phyloP scores from a whole-genome alignment of 768 basidiomycete species.

The Tricholoma terreum region DNA sequence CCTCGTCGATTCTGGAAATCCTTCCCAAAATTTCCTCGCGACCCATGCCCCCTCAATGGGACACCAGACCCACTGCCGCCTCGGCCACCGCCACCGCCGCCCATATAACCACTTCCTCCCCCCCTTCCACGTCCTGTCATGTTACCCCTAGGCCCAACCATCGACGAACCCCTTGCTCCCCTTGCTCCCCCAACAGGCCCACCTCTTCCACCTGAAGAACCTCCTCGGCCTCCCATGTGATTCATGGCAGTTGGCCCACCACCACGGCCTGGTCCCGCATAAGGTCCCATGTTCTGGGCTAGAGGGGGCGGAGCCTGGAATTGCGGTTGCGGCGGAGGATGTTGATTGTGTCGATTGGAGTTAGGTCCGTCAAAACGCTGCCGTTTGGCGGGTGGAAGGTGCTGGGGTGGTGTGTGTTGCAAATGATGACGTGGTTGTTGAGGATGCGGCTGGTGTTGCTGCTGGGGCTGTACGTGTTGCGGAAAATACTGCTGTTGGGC shows the following conservation, averaged over 20 bases:
- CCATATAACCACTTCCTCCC: constrained; percentile 33
- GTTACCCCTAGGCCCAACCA: constrained; percentile 35
- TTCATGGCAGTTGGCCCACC: constrained; percentile 37
- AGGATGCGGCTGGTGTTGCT: constrained; percentile 37
- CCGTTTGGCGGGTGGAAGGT: constrained; percentile 89
- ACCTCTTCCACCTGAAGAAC: constrained; percentile 32
- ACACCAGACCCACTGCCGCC: constrained; percentile 45
- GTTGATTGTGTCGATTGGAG: constrained; percentile 48
- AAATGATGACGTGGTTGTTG: constrained; percentile 48
- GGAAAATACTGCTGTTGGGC: constrained; percentile 47
- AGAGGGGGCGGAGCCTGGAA: constrained; percentile 60
- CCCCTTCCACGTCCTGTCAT: constrained; percentile 48
- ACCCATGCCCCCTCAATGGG: constrained; percentile 58
- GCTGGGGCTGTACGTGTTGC: constrained; percentile 45
- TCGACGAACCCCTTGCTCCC: constrained; percentile 42
- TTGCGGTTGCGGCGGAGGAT: constrained; percentile 57
- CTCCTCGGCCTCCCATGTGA: constrained; percentile 29
- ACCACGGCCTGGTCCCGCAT: constrained; percentile 36
- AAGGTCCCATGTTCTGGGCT: constrained; percentile 36
- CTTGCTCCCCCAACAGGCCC: constrained; percentile 41
- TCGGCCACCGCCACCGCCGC: constrained; percentile 39
- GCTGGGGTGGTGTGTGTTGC: constrained; percentile 69
- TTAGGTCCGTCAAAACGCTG: constrained; percentile 83
- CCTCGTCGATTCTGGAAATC: constrained; percentile 65
- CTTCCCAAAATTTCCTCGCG: constrained; percentile 63